Base-by-base conservation (phyloP, 2,329 filamentous ascomycete genomes). In the Fusarium sp. region DNA sequence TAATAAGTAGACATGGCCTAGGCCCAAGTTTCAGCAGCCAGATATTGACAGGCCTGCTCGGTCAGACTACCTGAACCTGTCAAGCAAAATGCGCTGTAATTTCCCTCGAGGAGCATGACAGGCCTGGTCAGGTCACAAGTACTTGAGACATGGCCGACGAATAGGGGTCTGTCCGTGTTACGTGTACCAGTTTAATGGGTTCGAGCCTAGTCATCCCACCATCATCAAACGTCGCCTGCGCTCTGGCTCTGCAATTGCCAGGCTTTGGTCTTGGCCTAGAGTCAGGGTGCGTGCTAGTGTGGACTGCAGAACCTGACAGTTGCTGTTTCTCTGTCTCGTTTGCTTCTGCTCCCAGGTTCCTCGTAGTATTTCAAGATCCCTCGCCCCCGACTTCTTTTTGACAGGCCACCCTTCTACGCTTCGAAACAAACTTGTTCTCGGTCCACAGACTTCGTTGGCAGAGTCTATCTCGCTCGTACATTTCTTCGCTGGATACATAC, bases 371-470 rank as follows among this genome's bases (percentile, higher is more conserved):
- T 78, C 66, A n/a, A n/a, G n/a, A n/a, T n/a, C n/a, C n/a, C n/a
- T n/a, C n/a, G n/a, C n/a, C n/a, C n/a, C n/a, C n/a, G n/a, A n/a
- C n/a, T n/a, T n/a, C n/a, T n/a, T n/a, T n/a, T n/a, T n/a, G n/a
- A 64, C 63, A 41, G 24, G 51, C 60, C 59, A 70, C 74, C 71
- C 67, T 74, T 70, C 48, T 73, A 72, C 66, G 58, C 61, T 68
- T 72, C 65, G 65, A 64, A 72, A 76, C 69, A 70, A 68, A 68
- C 68, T 71, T 72, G 69, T 68, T 70, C 71, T 69, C 68, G 71
- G 69, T 68, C 75, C 80, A 72, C 68, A 77, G 80, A 81, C 86
- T 88, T 88, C 86, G 86, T 88, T 88, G 86, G 86, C 86, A 88
- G 85, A 88, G 86, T 87, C 85, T 83, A 72, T 53, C 54, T 57